Percentiles rank a stretch among this genome's conserved stretches.
Evolutionary conservation across 306 rosid species (phyloP).

Genomic region (Quercus dentata): DNA sequence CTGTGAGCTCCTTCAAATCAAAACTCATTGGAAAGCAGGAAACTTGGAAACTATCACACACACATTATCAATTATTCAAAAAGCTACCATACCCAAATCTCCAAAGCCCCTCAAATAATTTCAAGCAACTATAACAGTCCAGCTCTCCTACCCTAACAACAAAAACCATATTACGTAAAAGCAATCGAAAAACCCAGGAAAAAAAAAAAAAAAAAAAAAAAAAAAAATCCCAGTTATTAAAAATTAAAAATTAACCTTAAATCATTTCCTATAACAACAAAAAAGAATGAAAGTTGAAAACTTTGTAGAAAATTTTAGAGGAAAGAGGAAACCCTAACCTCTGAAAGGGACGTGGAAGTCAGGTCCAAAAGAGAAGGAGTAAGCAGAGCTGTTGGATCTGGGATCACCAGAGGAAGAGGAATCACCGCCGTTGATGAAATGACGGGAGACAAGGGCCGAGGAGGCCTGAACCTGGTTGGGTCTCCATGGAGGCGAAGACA

Average conservation of each 20-base stretch:
- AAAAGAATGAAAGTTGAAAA: background rate
- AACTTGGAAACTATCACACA: no score
- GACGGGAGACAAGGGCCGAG: constrained; percentile 24
- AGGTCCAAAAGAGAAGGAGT: background rate
- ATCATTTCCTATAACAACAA: background rate
- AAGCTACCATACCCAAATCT: no score
- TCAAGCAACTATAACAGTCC: background rate
- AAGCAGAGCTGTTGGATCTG: constrained; percentile 26
- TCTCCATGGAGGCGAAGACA: constrained; percentile 28
- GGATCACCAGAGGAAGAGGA: constrained; percentile 11
- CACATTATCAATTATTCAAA: no score
- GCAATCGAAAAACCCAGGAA: background rate
- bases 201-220: no score
- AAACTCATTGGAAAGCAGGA: background rate
- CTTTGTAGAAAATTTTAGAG: background rate
- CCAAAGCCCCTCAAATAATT: no score
- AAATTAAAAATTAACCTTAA: background rate
- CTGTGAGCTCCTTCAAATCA: background rate
- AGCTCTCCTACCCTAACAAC: background rate
- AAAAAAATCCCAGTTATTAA: no score
- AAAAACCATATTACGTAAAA: background rate
- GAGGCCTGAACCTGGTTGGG: constrained; percentile 24
- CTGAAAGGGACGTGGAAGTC: constrained; percentile 20
- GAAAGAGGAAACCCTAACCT: constrained; percentile 22
- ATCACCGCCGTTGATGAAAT: constrained; percentile 22